Percentiles rank a stretch among this genome's conserved stretches.
phyloP scores from a whole-genome alignment of 116 monocot genomes.

The Papilionanthe hybrid region DNA sequence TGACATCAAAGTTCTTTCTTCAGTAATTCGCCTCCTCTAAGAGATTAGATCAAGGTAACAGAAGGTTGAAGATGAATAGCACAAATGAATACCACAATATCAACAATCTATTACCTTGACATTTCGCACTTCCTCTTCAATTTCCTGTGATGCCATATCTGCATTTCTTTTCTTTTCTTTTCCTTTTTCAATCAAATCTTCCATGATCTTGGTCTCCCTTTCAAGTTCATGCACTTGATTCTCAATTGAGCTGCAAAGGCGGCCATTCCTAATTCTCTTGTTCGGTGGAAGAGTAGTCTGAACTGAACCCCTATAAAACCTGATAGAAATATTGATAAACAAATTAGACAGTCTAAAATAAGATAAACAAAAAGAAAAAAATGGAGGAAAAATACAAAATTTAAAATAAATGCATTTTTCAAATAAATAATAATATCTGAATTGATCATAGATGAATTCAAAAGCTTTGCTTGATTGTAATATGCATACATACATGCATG shows the following conservation, averaged over 20 bases:
- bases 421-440: neutral
- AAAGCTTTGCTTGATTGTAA: neutral
- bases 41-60: conserved; percentile 10
- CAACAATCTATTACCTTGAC: conserved; percentile 50
- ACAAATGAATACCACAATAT: neutral
- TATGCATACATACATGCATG: too few species aligned
- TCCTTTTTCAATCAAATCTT: conserved; percentile 37
- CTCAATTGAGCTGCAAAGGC: conserved; percentile 75
- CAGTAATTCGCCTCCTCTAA: conserved; percentile 54
- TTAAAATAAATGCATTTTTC: neutral
- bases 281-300: conserved; percentile 86
- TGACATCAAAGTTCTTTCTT: conserved; percentile 42
- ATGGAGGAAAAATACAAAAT: neutral
- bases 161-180: conserved; percentile 52
- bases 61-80: conserved; percentile 6
- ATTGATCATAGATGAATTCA: neutral
- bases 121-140: conserved; percentile 40
- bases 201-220: conserved; percentile 33
- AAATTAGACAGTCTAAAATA: neutral
- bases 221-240: conserved; percentile 50
- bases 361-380: neutral
- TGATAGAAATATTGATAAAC: conserved; percentile 18
- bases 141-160: conserved; percentile 34
- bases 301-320: conserved; percentile 72
- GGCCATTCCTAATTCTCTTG: conserved; percentile 46